Evolutionary conservation across 257 asterid genomes (phyloP), one percentile per base, ranked within the genome.

Genomic region (Eucommia ulmoides): DNA sequence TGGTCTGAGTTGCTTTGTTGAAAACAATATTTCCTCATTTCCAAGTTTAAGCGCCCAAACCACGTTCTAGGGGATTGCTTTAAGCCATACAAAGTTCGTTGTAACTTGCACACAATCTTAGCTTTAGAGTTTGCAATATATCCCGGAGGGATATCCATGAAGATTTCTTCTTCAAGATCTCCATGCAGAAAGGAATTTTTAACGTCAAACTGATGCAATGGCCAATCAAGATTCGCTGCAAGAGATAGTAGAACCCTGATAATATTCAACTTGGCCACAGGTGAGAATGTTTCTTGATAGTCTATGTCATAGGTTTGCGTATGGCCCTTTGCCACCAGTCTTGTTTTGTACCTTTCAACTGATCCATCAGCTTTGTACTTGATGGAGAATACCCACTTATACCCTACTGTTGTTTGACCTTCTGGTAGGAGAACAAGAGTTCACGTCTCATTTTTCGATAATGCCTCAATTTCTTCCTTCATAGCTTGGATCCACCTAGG

Each of bases 211-310:
- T n/a, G n/a, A n/a, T n/a, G n/a, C n/a, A n/a, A n/a, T n/a, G 45
- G n/a, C 45, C n/a, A 38, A 15, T 38, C n/a, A 38, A 38, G n/a
- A 18, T 38, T 38, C n/a, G 45, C n/a, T 38, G 45, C 16, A 3
- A 38, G 45, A 38, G 45, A 38, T 38, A 38, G 45, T 14, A 38
- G n/a, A 7, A 38, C 45, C n/a, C 45, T 38, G n/a, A 38, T 18
- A 8, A 15, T 38, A 38, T 38, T 38, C 45, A 38, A 38, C 45
- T 38, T 38, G 45, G 45, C 45, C 7, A 38, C 45, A 8, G 45
- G 45, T 38, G 45, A 38, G 45, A 38, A 38, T 3, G 45, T 38
- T 38, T 38, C n/a, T 18, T 38, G n/a, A 38, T 38, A 38, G 45
- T 38, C 45, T 2, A 38, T 15, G n/a, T 18, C 45, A 3, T 6